Percentiles rank a stretch among this genome's conserved stretches.
phyloP scores from a whole-genome alignment of 176 grass and related monocot genomes.

The Raddia guianensis region DNA sequence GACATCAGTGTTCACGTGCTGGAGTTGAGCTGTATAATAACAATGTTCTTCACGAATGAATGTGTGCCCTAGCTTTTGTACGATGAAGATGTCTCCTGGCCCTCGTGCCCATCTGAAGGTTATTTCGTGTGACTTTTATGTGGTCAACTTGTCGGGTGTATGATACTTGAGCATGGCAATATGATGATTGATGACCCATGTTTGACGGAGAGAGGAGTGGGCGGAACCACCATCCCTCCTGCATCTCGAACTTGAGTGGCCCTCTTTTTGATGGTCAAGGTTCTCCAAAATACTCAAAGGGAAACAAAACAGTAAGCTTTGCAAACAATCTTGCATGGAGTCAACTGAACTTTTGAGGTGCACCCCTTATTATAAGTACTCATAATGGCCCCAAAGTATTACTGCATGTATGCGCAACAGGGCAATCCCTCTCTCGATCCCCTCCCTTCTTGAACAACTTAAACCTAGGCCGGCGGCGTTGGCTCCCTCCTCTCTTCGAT shows the following conservation, averaged over 20 bases:
- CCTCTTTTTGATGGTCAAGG: not conserved
- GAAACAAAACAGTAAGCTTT: not conserved
- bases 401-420: too few species aligned
- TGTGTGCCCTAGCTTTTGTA: not conserved
- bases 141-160: not conserved
- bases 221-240: constrained; percentile 1
- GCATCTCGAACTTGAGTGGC: not conserved
- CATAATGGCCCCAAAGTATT: too few species aligned
- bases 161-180: constrained; percentile 11
- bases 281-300: not conserved
- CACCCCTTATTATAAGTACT: too few species aligned
- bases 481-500: too few species aligned
- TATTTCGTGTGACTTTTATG: not conserved
- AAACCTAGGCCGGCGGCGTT: too few species aligned
- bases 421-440: too few species aligned
- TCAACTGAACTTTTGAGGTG: not conserved
- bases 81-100: not conserved
- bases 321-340: not conserved
- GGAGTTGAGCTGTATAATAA: constrained; percentile 26
- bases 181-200: not conserved
- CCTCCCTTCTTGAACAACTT: too few species aligned
- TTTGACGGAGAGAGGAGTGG: not conserved
- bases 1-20: not conserved
- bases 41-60: not conserved
- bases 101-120: not conserved